Evolutionary conservation across 169 alveolate genomes (phyloP).

Genomic region (Plasmodium ovale): DNA sequence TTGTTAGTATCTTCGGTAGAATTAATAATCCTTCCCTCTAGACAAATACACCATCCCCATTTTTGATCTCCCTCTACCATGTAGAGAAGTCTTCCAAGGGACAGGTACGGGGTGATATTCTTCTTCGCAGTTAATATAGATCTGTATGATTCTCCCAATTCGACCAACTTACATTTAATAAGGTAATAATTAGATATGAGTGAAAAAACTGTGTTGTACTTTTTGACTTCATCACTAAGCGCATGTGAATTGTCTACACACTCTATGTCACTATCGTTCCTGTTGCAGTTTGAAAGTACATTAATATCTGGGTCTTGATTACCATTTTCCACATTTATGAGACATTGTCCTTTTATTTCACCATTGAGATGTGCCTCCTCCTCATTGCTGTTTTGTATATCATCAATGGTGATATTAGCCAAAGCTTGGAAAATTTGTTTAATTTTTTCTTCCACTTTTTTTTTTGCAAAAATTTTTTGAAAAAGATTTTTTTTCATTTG

Average conservation of each 20-base stretch:
- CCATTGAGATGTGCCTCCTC: constrained; percentile 79
- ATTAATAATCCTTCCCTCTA: constrained; percentile 80
- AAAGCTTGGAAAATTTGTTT: constrained; percentile 36
- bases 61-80: constrained; percentile 79
- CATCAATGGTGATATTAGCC: constrained; percentile 41
- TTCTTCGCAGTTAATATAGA: constrained; percentile 78
- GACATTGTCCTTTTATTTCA: constrained; percentile 70
- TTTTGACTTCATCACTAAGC: constrained; percentile 50
- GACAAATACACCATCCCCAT: constrained; percentile 89
- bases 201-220: constrained; percentile 41
- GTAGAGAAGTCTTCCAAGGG: constrained; percentile 91
- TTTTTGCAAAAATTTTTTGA: constrained; percentile 84
- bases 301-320: neutral
- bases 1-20: constrained; percentile 18
- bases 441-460: constrained; percentile 84
- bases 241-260: neutral
- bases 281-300: neutral
- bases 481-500: constrained; percentile 90
- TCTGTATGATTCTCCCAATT: constrained; percentile 60
- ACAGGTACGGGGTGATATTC: constrained; percentile 87
- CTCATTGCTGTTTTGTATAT: constrained; percentile 80
- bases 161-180: constrained; percentile 26
- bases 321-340: neutral
- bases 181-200: constrained; percentile 60
- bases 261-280: neutral